Base-by-base conservation (phyloP, 108 stramenopile genomes). In the Nitzschia sp. region DNA sequence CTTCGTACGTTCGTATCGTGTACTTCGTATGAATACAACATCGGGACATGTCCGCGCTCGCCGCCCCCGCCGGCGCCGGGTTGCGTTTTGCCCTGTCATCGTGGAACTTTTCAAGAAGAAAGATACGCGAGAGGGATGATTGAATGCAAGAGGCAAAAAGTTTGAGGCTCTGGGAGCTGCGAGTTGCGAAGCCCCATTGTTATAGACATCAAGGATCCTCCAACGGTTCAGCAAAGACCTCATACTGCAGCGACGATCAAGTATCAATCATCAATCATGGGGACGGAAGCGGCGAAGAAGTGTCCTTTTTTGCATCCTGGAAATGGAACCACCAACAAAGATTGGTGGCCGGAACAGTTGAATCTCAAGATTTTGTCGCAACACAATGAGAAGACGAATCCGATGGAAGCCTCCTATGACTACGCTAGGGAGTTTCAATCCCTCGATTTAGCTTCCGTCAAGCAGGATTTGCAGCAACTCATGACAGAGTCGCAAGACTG, bases 341-440 rank as follows among this genome's bases (percentile, higher is more conserved):
- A 85, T 64, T 90, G 89, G 89, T 90, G 85, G 86, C 85, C 85
- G 8, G 77, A 87, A 27, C 48, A 69, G 50, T 66, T 90, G 25
- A 78, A 85, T 58, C 59, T 90, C 17, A 66, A 69, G 30, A 83
- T 83, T 66, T 63, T 90, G 25, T 76, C 72, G 25, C 79, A 80
- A 69, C 22, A 76, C 58, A 72, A 72, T 59, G 63, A 61, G 45
- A 58, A 64, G 21, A 70, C 69, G 45, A 71, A 88, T 64, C 73
- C 80, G 27, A 65, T 71, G 48, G 50, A 66, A 17, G 63, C 27
- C 0, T 32, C 47, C 26, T 79, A 70, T 45, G 72, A 81, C 9
- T 90, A 90, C 59, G 69, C 74, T 0, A 46, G 52, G 23, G 79
- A 85, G 27, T 82, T 87, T 56, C 47, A 41, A 0, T 60, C 44